A percentile compares a stretch with the other conserved stretches of the same genome.
phyloP scores from a whole-genome alignment of 2,329 filamentous ascomycete genomes.

The Mycosphaerella sp. region DNA sequence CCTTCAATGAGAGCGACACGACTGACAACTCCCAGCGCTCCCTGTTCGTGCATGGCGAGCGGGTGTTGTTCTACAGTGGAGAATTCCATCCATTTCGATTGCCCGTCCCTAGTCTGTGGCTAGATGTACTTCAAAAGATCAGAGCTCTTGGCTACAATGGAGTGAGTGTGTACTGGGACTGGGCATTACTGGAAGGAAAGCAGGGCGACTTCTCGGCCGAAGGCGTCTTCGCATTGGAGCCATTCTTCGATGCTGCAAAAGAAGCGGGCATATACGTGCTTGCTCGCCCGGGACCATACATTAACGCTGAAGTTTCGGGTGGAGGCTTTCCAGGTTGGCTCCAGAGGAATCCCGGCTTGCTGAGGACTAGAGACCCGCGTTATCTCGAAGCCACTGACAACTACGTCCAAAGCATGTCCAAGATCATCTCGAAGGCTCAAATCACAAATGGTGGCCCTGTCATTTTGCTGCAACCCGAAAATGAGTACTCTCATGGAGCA shows the following conservation, averaged over 20 bases:
- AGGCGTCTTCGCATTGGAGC: slow-evolving; percentile 65
- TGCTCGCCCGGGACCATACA: slow-evolving; percentile 48
- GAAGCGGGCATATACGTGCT: slow-evolving; percentile 71
- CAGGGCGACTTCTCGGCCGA: slow-evolving; percentile 63
- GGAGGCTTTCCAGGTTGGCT: slow-evolving; percentile 80
- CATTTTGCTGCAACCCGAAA: slow-evolving; percentile 74
- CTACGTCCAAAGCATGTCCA: slow-evolving; percentile 57
- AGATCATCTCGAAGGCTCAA: slow-evolving; percentile 65
- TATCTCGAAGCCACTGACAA: slow-evolving; percentile 63
- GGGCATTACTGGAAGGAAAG: slow-evolving; percentile 70
- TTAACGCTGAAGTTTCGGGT: slow-evolving; percentile 70
- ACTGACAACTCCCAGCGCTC: slow-evolving; percentile 44
- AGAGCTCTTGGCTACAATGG: slow-evolving; percentile 73
- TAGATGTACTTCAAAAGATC: slow-evolving; percentile 76
- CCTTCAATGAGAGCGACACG: neutral
- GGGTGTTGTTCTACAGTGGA: slow-evolving; percentile 65
- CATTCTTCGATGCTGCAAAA: slow-evolving; percentile 69
- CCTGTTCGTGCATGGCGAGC: slow-evolving; percentile 62
- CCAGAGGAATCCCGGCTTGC: slow-evolving; percentile 57
- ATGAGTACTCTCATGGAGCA: slow-evolving; percentile 61
- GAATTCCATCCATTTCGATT: slow-evolving; percentile 67
- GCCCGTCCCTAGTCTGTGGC: slow-evolving; percentile 56
- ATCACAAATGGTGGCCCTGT: slow-evolving; percentile 79
- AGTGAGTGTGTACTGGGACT: slow-evolving; percentile 73
- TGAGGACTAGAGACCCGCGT: slow-evolving; percentile 57